These are phyloP conservation scores for Lunasporangiospora selenospora DNA, from an alignment of 192 early-diverging fungal genomes.

Conservation along the genomic window DNA sequence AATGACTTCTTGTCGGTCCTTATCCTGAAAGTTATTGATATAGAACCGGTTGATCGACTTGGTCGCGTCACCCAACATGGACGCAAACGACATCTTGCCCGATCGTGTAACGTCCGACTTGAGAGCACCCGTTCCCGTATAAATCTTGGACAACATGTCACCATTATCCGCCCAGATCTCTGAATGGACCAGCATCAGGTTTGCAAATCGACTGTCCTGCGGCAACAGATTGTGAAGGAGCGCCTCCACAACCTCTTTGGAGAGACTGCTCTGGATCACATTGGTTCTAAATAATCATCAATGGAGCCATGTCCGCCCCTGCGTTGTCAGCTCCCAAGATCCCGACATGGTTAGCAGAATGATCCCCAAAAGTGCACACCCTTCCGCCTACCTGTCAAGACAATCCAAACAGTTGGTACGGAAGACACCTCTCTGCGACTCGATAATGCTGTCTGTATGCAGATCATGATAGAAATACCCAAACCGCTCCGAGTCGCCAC, in stretches of 20 bases:
- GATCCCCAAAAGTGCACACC: constrained; percentile 12
- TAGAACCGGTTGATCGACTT: constrained; percentile 94
- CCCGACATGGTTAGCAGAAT: not conserved
- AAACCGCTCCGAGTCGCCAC: constrained; percentile 58
- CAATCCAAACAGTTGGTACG: constrained; percentile 95
- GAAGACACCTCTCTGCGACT: constrained; percentile 82
- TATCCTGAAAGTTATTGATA: constrained; percentile 97
- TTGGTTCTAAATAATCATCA: constrained; percentile 74
- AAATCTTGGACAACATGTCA: constrained; percentile 89
- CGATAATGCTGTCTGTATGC: constrained; percentile 60
- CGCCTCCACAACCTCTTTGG: constrained; percentile 53
- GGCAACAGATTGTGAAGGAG: constrained; percentile 49
- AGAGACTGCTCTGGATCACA: constrained; percentile 84
- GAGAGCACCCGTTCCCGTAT: constrained; percentile 96
- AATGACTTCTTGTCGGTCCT: constrained; percentile 91
- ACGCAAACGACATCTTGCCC: constrained; percentile 83
- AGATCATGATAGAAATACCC: constrained; percentile 76
- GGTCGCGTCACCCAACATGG: constrained; percentile 85
- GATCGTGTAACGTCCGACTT: constrained; percentile 89
- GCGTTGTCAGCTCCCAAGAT: not conserved
- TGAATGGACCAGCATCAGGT: constrained; percentile 54
- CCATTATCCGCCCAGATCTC: constrained; percentile 89
- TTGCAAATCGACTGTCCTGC: constrained; percentile 25
- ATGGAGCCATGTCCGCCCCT: not conserved
- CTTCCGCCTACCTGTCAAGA: constrained; percentile 17